Evolutionary conservation across 2,329 filamentous ascomycete genomes (phyloP), one percentile per base, ranked within the genome.

Genomic region (Cylindrodendrum hubeiense): DNA sequence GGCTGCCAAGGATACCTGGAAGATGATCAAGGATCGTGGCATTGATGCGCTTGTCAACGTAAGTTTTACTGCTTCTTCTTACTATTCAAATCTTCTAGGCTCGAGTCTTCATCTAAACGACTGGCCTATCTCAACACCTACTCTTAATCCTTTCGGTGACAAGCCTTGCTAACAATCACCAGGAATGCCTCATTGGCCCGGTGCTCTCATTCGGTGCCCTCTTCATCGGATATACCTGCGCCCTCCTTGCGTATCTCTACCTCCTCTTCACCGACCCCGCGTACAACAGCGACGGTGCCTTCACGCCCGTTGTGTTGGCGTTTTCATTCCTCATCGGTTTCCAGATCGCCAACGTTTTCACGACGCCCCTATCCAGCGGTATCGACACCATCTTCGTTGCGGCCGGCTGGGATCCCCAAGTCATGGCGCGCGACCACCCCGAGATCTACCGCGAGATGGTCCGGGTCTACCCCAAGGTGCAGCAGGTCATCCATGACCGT

Each of bases 301-400:
- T 90, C 77, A 96, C 93, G 0, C 85, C 91, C 0, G 90, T 97
- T 9, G 86, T 97, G 19, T 87, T 97, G 76, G 93, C 93, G 0
- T 97, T 95, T 78, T 84, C 94, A 0, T 97, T 98, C 82, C 82
- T 98, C 56, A 95, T 98, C 68, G 95, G 95, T 7, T 82, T 97
- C 69, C 95, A 98, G 79, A 92, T 98, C 65, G 92, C 91, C 77
- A 92, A 97, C 78, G 89, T 97, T 68, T 97, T 98, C 81, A 93
- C 95, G 34, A 95, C 93, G 0, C 95, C 95, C 1, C 84, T 98
- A 61, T 91, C 91, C 68, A 95, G 91, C 73, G 95, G 95, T n/a
- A 89, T 97, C 67, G 93, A 97, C 71, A 97, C 95, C 0, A 93
- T 97, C 66, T 98, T 98, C 73, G 93, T 97, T 0, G 94, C 93